phyloP scores from a whole-genome alignment of 2,329 filamentous ascomycete genomes.

The Xylaria sp. region DNA sequence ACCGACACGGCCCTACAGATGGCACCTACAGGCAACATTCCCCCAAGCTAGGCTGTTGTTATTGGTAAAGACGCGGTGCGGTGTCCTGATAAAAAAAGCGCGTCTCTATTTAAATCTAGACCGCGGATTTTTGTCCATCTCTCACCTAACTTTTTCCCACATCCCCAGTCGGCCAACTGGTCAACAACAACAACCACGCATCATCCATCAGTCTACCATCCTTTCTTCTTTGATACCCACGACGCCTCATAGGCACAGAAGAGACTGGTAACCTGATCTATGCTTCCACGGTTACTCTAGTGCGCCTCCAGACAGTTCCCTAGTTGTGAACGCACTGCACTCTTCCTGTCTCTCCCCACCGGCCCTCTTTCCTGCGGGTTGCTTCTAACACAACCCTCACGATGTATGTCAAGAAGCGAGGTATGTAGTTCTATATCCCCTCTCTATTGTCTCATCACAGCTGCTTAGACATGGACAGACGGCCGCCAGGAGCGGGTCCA shows the following conservation, averaged over 20 bases:
- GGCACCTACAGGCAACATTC: background rate
- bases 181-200: background rate
- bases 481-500: constrained; percentile 99
- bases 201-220: background rate
- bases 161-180: constrained; percentile 7
- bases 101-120: constrained; percentile 22
- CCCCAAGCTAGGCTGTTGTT: background rate
- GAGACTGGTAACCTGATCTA: background rate
- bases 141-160: constrained; percentile 11
- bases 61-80: constrained; percentile 19
- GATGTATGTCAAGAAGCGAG: constrained; percentile 61
- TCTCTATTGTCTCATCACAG: background rate
- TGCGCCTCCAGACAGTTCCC: background rate
- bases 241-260: constrained; percentile 2
- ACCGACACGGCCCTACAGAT: background rate
- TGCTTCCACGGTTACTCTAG: background rate
- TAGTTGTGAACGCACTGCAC: background rate
- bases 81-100: constrained; percentile 14
- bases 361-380: constrained; percentile 18
- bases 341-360: background rate
- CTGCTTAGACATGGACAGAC: constrained; percentile 51
- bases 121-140: constrained; percentile 9
- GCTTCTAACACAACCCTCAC: constrained; percentile 29
- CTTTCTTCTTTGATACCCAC: constrained; percentile 16
- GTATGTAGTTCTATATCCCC: constrained; percentile 39